These are phyloP conservation scores for Scalesia atractyloides DNA, from an alignment of 129 eudicot species.

Conservation along the genomic window DNA sequence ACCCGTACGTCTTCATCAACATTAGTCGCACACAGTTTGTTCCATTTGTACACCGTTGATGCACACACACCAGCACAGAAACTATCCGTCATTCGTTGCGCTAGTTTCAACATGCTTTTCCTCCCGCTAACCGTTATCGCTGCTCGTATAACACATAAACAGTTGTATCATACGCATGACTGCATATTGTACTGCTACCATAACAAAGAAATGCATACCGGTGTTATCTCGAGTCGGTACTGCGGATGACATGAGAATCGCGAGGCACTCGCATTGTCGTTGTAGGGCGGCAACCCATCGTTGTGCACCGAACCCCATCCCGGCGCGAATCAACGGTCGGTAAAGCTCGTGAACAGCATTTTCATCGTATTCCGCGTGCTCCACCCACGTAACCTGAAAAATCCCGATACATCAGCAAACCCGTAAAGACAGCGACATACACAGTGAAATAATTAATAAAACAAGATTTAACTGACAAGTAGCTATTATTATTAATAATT, in stretches of 20 bases:
- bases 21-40: conserved; percentile 63
- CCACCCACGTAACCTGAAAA: conserved; percentile 94
- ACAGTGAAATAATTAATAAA: not conserved
- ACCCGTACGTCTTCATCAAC: conserved; percentile 89
- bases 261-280: conserved; percentile 94
- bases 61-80: conserved; percentile 96
- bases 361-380: conserved; percentile 89
- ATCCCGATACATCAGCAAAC: conserved; percentile 3
- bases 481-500: conserved; percentile 4
- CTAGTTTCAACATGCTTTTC: conserved; percentile 93
- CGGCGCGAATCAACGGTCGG: conserved; percentile 68
- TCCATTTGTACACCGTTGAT: conserved; percentile 90
- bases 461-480: not conserved
- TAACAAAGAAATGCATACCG: conserved; percentile 30
- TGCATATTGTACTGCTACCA: not conserved
- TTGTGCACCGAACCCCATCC: conserved; percentile 99
- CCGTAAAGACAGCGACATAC: not conserved
- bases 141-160: conserved; percentile 22
- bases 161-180: conserved; percentile 17
- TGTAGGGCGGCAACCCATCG: conserved; percentile 93
- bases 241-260: conserved; percentile 87
- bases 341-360: conserved; percentile 76
- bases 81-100: conserved; percentile 90
- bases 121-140: conserved; percentile 80
- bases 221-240: conserved; percentile 61